Base-by-base conservation (phyloP, 129 eudicot genomes). In the Tagetes erecta region DNA sequence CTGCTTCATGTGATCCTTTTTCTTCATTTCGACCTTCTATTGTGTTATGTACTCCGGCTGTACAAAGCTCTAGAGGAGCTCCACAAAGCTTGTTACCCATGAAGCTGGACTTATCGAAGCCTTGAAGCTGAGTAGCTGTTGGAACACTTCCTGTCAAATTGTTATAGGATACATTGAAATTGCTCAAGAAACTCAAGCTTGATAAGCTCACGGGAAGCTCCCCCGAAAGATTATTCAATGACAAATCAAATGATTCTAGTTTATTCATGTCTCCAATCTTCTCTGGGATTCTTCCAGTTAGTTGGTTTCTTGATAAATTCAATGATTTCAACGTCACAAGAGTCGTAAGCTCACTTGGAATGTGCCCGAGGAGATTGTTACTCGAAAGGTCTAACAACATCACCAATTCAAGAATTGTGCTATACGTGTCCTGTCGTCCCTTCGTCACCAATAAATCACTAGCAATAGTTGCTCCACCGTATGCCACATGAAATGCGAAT, bases 261-360 rank as follows among this genome's bases (percentile, higher is more conserved):
- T 41, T 49, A 40, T 56, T 74, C 81, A 81, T 38, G 50, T 75
- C 41, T 0, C 81, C 84, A 10, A 81, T 81, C 72, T 62, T 70
- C 12, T 60, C 63, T 3, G 84, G 84, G 8, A 39, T 7, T 0
- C 41, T 33, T 59, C 66, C 27, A 0, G 27, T 20, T 20, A 20
- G 27, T 20, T 20, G 27, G 27, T 20, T 20, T 20, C 27, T 20
- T 59, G 66, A 59, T 59, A 59, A 59, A 59, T 59, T 59, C 41
- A 59, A 59, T 0, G 66, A 59, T 35, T 35, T 34, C 11, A 59
- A 59, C 41, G 34, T 6, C 2, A 10, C 1, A 1, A 81, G 77
- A 27, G 56, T 8, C 3, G 39, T 63, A 27, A 81, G 53, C 14
- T 62, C 62, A 5, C 38, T 6, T 0, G 84, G 84, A 42, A 81